These are phyloP conservation scores for Fagus sylvatica DNA, from an alignment of 306 rosid species.

Conservation along the genomic window DNA sequence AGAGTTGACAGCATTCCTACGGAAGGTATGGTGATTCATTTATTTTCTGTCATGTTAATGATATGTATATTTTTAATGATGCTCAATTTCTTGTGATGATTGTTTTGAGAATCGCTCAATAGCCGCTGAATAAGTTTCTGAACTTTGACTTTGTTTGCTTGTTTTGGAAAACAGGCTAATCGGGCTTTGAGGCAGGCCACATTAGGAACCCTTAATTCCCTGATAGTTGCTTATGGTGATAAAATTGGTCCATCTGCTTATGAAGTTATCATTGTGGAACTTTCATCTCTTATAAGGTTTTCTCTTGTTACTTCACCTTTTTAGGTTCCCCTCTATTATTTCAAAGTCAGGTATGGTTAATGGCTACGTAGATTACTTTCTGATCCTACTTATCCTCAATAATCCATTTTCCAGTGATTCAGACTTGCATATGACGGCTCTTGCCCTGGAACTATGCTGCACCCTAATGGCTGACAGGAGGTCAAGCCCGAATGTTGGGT, in stretches of 20 bases:
- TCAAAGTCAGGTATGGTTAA: neutral
- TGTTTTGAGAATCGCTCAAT: neutral
- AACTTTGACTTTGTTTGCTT: constrained; percentile 15
- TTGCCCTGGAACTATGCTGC: constrained; percentile 95
- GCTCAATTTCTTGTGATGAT: neutral
- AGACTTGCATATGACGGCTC: constrained; percentile 99
- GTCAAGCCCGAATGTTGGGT: constrained; percentile 81
- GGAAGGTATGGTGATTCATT: constrained; percentile 63
- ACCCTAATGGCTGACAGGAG: constrained; percentile 97
- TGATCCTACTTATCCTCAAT: constrained; percentile 17
- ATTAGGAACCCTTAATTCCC: constrained; percentile 89
- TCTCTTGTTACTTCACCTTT: constrained; percentile 19
- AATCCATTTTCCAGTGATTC: constrained; percentile 72
- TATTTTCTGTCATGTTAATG: constrained; percentile 10
- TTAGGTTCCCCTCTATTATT: neutral
- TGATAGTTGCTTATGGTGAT: constrained; percentile 93
- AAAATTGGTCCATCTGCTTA: constrained; percentile 89
- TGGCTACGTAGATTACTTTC: constrained; percentile 18
- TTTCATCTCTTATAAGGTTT: constrained; percentile 89
- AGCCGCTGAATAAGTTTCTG: constrained; percentile 11
- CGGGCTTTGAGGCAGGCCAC: constrained; percentile 96
- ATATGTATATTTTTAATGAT: neutral
- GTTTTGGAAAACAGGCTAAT: constrained; percentile 74
- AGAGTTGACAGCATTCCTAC: constrained; percentile 91
- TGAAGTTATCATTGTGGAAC: constrained; percentile 93